Evolutionary conservation across 306 rosid genomes (phyloP).

Genomic region (Cotoneaster glaucophyllus): DNA sequence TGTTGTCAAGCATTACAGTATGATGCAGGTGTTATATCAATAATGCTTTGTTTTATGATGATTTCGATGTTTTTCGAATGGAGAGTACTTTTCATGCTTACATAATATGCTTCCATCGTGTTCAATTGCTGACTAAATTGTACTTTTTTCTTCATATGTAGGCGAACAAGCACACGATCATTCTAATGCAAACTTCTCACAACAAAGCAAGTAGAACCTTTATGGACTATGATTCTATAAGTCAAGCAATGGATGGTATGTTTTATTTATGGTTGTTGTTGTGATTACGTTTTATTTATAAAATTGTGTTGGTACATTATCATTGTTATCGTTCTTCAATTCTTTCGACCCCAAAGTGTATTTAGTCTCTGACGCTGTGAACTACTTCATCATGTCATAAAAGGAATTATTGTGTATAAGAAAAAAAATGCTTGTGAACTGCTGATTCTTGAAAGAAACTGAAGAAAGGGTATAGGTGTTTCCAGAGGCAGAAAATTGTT

Average conservation of each 20-base stretch:
- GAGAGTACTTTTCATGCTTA: neutral
- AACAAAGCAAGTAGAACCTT: slow-evolving; percentile 83
- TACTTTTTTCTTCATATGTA: slow-evolving; percentile 20
- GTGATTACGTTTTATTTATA: neutral
- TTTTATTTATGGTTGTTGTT: neutral
- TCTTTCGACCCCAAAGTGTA: neutral
- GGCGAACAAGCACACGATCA: slow-evolving; percentile 94
- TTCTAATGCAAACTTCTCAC: slow-evolving; percentile 86
- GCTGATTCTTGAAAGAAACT: neutral
- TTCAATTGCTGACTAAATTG: slow-evolving; percentile 1
- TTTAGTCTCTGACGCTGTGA: neutral
- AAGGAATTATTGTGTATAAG: neutral
- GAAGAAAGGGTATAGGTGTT: neutral
- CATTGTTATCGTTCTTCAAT: neutral
- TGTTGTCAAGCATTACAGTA: neutral
- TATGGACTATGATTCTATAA: slow-evolving; percentile 79
- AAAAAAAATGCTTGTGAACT: neutral
- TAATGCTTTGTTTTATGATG: too few species aligned
- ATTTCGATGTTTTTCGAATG: neutral
- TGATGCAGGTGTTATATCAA: neutral
- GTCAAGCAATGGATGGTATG: slow-evolving; percentile 95
- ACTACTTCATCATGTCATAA: neutral
- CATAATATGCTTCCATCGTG: neutral
- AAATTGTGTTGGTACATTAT: neutral
- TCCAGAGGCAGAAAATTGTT: neutral